Base-by-base conservation (phyloP, 2,329 filamentous ascomycete genomes). In the Colletotrichum tabaci region DNA sequence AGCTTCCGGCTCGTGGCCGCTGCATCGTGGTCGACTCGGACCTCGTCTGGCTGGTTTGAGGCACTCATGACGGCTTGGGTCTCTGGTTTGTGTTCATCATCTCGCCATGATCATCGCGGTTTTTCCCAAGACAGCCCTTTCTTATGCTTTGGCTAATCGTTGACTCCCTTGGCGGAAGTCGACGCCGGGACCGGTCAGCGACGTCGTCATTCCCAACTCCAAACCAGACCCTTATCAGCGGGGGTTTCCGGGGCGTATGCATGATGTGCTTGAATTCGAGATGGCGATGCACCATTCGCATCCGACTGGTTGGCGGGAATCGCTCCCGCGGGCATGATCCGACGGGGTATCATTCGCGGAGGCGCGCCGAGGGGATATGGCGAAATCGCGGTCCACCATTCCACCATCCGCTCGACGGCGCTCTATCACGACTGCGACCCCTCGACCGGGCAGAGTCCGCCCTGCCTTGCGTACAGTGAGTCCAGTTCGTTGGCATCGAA, bases 321-420 rank as follows among this genome's bases (percentile, higher is more conserved):
- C 12, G 35, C 10, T n/a, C 9, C 12, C 26, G 35, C 2, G 18
- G 15, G 46, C 44, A 12, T 40, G 46, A 2, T 52, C 4, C 9
- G 26, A 16, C 30, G 6, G 46, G 30, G 5, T 3, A 10, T 60
- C 35, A 69, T 69, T 69, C 66, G 66, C 44, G 26, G 46, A 47
- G 18, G 23, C 7, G 15, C 46, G 53, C 46, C 66, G 53, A 58
- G 66, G 44, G n/a, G 9, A 10, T 38, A 69, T 69, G 66, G 61
- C 61, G 66, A 60, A 65, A 69, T 65, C 46, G 12, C 46, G 61
- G 53, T 53, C 66, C 66, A 69, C 66, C 66, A 58, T 69, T 64
- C 61, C 66, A 65, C 26, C 66, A 69, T 65, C 23, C 18, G 6
- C n/a, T 26, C 35, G 42, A 46, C 44, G 23, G 30, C 47, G 38